Evolutionary conservation across 2,329 filamentous ascomycete species (phyloP).

Genomic region (Pseudogymnoascus sp.): DNA sequence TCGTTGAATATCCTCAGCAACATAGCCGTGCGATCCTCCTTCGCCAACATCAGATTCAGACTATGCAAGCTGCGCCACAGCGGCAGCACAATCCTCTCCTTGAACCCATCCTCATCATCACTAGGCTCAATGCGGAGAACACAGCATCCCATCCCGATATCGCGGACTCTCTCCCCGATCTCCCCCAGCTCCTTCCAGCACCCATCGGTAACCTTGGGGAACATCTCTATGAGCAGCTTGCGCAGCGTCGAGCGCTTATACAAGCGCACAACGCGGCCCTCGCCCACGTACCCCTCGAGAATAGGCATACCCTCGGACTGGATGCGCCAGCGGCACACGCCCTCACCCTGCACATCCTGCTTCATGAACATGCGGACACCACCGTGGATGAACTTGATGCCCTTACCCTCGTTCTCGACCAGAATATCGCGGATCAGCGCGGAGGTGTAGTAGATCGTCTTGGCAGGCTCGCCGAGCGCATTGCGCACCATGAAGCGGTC

Average conservation of each 20-base stretch:
- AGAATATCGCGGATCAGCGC: constrained; percentile 78
- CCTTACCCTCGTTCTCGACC: constrained; percentile 75
- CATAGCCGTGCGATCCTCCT: constrained; percentile 92
- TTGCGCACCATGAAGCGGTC: constrained; percentile 97
- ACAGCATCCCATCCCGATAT: constrained; percentile 84
- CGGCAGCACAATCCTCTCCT: constrained; percentile 78
- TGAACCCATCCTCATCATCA: constrained; percentile 50
- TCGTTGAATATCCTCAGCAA: constrained; percentile 86
- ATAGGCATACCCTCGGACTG: constrained; percentile 91
- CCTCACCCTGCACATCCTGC: constrained; percentile 79
- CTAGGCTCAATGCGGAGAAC: constrained; percentile 76
- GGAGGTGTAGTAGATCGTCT: constrained; percentile 95
- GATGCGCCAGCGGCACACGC: constrained; percentile 88
- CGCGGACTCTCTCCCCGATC: constrained; percentile 73
- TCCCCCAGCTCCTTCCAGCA: constrained; percentile 72
- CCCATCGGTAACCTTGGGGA: constrained; percentile 73
- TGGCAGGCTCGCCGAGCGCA: constrained; percentile 74
- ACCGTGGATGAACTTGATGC: constrained; percentile 91
- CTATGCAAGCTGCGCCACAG: constrained; percentile 90
- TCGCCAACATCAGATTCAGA: constrained; percentile 94
- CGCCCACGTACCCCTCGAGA: constrained; percentile 80
- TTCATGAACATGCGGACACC: constrained; percentile 99
- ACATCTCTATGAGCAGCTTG: constrained; percentile 88
- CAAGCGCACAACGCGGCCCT: constrained; percentile 65
- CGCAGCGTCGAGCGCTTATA: constrained; percentile 71